Conservation (phyloP, 257 asterid genomes). For the Avicennia marina region DNA sequence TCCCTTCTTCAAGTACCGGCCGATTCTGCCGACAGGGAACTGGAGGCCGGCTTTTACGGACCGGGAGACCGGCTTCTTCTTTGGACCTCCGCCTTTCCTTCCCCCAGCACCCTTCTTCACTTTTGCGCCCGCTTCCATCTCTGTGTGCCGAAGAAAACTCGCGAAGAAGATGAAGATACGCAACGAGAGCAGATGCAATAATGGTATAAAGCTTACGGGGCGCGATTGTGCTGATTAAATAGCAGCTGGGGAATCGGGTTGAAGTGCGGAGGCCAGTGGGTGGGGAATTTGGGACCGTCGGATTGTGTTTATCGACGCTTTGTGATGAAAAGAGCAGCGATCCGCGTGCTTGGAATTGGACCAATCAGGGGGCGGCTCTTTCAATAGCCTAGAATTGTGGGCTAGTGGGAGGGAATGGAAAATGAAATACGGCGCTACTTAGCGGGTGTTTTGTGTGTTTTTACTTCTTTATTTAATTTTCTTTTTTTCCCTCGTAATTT, state of each 20-base stretch:
- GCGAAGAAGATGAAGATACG: neutral
- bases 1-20: slow-evolving; percentile 52
- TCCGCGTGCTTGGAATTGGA: slow-evolving; percentile 22
- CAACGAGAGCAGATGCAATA: neutral
- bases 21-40: slow-evolving; percentile 55
- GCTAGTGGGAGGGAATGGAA: no score
- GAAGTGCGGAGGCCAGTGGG: neutral
- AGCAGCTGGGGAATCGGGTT: slow-evolving; percentile 4
- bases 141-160: neutral
- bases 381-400: slow-evolving; percentile 3
- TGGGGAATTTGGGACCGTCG: slow-evolving; percentile 15
- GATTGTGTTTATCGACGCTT: slow-evolving; percentile 25
- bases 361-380: slow-evolving; percentile 19
- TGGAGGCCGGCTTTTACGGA: slow-evolving; percentile 49
- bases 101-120: slow-evolving; percentile 53
- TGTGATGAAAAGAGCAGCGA: neutral
- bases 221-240: slow-evolving; percentile 14
- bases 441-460: no score
- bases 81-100: slow-evolving; percentile 48
- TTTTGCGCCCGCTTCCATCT: slow-evolving; percentile 28
- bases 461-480: no score
- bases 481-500: no score
- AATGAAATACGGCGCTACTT: no score
- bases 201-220: neutral
- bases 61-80: slow-evolving; percentile 48